Conservation (phyloP, 2,329 filamentous ascomycete genomes). For the Botrytis fragariae region DNA sequence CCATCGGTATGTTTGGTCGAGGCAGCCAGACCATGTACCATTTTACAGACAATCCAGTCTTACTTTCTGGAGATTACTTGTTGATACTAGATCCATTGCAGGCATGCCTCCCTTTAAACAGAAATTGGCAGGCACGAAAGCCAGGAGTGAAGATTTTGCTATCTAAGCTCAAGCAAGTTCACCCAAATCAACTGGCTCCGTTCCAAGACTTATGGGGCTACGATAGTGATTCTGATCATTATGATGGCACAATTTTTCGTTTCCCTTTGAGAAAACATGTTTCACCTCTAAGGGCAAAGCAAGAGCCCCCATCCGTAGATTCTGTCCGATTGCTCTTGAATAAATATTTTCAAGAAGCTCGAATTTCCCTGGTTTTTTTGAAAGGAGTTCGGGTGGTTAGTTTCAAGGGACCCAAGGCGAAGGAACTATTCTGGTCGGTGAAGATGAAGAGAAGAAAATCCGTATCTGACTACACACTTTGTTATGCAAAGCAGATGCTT, state of each 20-base stretch:
- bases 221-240: slow-evolving; percentile 25
- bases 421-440: slow-evolving; percentile 28
- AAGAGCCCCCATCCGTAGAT: not conserved
- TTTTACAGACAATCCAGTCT: slow-evolving; percentile 40
- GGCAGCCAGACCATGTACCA: slow-evolving; percentile 42
- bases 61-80: slow-evolving; percentile 38
- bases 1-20: slow-evolving; percentile 40
- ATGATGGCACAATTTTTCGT: slow-evolving; percentile 34
- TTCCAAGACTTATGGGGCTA: slow-evolving; percentile 34
- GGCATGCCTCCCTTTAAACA: slow-evolving; percentile 28
- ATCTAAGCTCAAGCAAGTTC: slow-evolving; percentile 27
- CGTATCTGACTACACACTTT: slow-evolving; percentile 20
- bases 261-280: slow-evolving; percentile 29
- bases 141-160: slow-evolving; percentile 29
- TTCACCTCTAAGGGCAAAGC: not conserved
- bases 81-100: slow-evolving; percentile 39
- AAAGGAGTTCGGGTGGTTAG: slow-evolving; percentile 26
- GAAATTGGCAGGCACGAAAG: slow-evolving; percentile 26
- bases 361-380: slow-evolving; percentile 33
- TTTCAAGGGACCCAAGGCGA: slow-evolving; percentile 24
- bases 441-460: slow-evolving; percentile 1
- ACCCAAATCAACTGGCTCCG: slow-evolving; percentile 28
- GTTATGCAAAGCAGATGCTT: slow-evolving; percentile 16
- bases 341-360: slow-evolving; percentile 32
- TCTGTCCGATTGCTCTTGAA: slow-evolving; percentile 21